Base-by-base conservation (phyloP, 2,329 filamentous ascomycete genomes). In the Zarea fungicola region DNA sequence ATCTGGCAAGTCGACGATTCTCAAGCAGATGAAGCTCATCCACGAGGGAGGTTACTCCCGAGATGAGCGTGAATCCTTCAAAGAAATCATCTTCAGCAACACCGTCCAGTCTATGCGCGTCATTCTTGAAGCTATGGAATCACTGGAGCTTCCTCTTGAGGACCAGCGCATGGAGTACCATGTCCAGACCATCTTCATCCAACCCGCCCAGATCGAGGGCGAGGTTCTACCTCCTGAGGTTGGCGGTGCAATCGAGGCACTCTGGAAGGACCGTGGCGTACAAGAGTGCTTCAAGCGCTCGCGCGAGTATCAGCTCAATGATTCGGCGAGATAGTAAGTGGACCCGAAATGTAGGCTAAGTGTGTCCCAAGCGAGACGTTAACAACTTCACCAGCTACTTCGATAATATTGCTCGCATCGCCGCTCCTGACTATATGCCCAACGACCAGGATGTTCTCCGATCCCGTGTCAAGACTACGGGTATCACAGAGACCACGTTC, bases 21-120 rank as follows among this genome's bases (percentile, higher is more conserved):
- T 97, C 57, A 97, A 97, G 76, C 92, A 97, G 76, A 97, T 99
- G 93, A 99, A 97, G 80, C 87, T 99, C 64, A 99, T 99, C 64
- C 89, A 99, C 71, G 93, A 99, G 77, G 93, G 93, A 56, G 92
- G 93, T 60, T 99, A 97, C 76, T 97, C 93, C 54, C 87, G 92
- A 68, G 93, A 97, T 58, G 81, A 85, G 67, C 76, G 80, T 54
- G 80, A 84, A 65, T 83, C 79, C 6, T 84, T 84, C 74, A 84
- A 84, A 68, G 81, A 84, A 60, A 84, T 84, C 62, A 84, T 85
- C 63, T 84, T 83, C 71, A 83, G 78, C 71, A 85, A 85, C 67
- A 84, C 80, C 1, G 80, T 84, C 14, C 81, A 84, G 65, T 84
- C 80, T 31, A 84, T 84, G 81, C 80, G 80, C 57, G 81, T 84